A percentile compares a stretch with the other conserved stretches of the same genome.
Conservation (phyloP, 176 grass and related monocot species). For the Miscanthus lutarioriparius region DNA sequence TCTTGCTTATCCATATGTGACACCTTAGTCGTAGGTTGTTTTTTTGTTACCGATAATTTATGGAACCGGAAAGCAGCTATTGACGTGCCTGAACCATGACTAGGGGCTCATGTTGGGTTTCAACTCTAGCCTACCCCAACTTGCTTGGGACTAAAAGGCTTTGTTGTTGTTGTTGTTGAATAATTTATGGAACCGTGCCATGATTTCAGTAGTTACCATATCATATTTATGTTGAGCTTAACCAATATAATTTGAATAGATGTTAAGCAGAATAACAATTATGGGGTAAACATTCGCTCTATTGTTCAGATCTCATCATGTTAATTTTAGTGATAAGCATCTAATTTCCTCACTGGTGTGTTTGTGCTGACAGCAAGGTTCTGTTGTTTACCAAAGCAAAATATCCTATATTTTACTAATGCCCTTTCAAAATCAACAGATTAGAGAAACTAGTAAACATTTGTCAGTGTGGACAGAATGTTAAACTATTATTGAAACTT, state of each 20-base stretch:
- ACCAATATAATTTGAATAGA: neutral
- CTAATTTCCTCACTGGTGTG: neutral
- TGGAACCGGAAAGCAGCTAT: too few species aligned
- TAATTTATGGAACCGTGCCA: neutral
- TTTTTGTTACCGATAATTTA: neutral
- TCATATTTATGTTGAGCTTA: constrained; percentile 6
- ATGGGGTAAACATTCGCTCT: neutral
- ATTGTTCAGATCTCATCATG: neutral
- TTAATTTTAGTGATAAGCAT: neutral
- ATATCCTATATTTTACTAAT: neutral
- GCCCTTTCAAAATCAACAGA: neutral
- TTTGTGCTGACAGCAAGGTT: neutral
- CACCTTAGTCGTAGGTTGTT: neutral
- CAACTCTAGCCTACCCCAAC: too few species aligned
- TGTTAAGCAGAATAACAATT: neutral
- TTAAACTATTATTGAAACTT: neutral
- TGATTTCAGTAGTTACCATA: neutral
- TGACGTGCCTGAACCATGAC: too few species aligned
- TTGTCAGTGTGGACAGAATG: neutral
- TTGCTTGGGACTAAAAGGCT: too few species aligned
- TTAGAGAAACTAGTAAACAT: neutral
- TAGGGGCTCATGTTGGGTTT: too few species aligned
- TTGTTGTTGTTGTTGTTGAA: too few species aligned
- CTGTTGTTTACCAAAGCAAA: neutral
- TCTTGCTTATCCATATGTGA: neutral